Percentiles rank a stretch among this genome's conserved stretches.
phyloP scores from a whole-genome alignment of 164 flowering plant genomes.

The Sedum album region DNA sequence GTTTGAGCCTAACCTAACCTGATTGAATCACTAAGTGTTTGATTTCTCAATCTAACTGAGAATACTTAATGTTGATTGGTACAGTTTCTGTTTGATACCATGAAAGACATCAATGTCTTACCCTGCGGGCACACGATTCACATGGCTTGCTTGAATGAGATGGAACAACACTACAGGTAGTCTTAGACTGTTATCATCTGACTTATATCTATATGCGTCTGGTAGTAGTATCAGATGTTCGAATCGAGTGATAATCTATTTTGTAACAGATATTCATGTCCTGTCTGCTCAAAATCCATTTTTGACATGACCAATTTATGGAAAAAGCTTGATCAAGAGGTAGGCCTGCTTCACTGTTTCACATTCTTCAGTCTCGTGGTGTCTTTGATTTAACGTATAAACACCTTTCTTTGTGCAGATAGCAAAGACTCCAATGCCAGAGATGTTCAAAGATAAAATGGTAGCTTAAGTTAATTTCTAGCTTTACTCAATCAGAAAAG shows the following conservation, averaged over 20 bases:
- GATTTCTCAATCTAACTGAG: neutral
- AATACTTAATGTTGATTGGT: neutral
- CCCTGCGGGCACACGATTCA: conserved; percentile 83
- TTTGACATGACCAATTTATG: conserved; percentile 68
- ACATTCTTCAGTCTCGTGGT: neutral
- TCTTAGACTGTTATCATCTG: too few species aligned
- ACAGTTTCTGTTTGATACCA: conserved; percentile 85
- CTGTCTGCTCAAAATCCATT: conserved; percentile 73
- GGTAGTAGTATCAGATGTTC: neutral
- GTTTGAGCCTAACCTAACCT: neutral
- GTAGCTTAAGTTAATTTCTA: conserved; percentile 20
- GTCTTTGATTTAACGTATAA: neutral
- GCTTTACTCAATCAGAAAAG: neutral
- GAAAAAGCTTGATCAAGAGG: conserved; percentile 70
- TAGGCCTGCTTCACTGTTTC: conserved; percentile 13
- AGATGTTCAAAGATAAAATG: conserved; percentile 58
- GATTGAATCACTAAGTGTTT: neutral
- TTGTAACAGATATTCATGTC: conserved; percentile 62
- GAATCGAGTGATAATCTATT: neutral
- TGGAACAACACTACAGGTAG: conserved; percentile 61
- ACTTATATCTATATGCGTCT: neutral
- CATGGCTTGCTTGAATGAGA: conserved; percentile 66
- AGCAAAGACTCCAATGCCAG: conserved; percentile 71
- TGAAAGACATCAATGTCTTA: conserved; percentile 53
- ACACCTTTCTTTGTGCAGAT: conserved; percentile 30